Evolutionary conservation across 192 early-diverging fungal genomes (phyloP).

Genomic region (Coemansia sp.): DNA sequence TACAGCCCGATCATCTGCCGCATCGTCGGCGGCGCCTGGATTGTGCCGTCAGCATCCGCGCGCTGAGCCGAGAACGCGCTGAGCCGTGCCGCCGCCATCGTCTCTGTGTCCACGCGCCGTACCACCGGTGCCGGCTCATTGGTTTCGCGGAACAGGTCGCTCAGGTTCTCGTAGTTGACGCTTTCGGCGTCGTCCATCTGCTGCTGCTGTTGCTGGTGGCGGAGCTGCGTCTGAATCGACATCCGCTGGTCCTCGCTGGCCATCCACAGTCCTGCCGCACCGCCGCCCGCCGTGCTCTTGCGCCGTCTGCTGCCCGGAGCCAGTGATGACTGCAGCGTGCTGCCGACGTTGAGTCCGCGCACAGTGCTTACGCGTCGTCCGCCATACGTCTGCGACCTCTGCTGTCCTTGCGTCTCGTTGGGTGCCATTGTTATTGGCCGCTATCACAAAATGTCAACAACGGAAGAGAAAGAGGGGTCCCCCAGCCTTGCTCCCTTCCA

Average conservation of each 20-base stretch:
- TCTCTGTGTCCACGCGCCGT: slow-evolving; percentile 21
- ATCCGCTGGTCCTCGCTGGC: slow-evolving; percentile 4
- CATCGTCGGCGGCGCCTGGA: slow-evolving; percentile 48
- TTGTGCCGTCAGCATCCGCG: slow-evolving; percentile 24
- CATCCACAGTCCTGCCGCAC: slow-evolving; percentile 2
- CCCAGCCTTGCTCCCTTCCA: no score
- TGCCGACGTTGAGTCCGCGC: slow-evolving; percentile 32
- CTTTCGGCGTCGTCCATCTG: slow-evolving; percentile 21
- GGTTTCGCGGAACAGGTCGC: slow-evolving; percentile 38
- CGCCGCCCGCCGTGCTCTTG: slow-evolving; percentile 31
- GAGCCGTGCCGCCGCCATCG: slow-evolving; percentile 26
- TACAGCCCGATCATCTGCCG: slow-evolving; percentile 56
- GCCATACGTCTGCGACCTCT: neutral
- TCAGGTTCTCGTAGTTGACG: slow-evolving; percentile 41
- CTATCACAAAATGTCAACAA: neutral
- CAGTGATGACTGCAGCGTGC: slow-evolving; percentile 42
- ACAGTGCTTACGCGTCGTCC: slow-evolving; percentile 4
- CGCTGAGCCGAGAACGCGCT: slow-evolving; percentile 41
- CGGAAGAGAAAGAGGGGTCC: neutral
- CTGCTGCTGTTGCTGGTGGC: slow-evolving; percentile 4
- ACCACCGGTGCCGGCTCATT: slow-evolving; percentile 18
- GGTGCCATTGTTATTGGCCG: neutral
- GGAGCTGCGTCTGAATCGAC: slow-evolving; percentile 8
- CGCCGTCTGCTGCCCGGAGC: slow-evolving; percentile 18
- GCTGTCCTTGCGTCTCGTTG: neutral